Conservation (phyloP, 2,329 filamentous ascomycete species). For the Metarhizium album region DNA sequence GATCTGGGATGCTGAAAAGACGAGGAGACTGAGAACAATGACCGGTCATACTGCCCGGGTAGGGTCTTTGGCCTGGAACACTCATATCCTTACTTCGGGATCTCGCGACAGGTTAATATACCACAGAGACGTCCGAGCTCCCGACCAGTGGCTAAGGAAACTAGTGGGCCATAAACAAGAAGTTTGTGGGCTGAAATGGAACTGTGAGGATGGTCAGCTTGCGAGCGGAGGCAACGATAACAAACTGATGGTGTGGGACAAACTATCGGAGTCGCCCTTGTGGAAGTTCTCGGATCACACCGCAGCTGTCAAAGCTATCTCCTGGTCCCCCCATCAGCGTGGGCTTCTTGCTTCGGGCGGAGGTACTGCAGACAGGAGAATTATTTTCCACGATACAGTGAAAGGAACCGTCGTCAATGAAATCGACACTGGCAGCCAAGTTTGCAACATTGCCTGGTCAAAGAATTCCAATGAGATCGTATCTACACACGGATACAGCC, state of each 20-base stretch:
- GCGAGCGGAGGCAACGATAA: slow-evolving; percentile 97
- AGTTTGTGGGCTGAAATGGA: slow-evolving; percentile 94
- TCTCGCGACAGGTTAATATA: slow-evolving; percentile 90
- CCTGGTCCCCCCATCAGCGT: slow-evolving; percentile 94
- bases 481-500: slow-evolving; percentile 90
- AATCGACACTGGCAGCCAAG: slow-evolving; percentile 92
- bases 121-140: slow-evolving; percentile 87
- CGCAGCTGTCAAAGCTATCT: slow-evolving; percentile 92
- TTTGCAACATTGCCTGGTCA: slow-evolving; percentile 97
- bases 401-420: slow-evolving; percentile 74
- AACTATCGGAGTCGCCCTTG: slow-evolving; percentile 79
- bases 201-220: slow-evolving; percentile 87
- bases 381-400: slow-evolving; percentile 95
- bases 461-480: slow-evolving; percentile 98
- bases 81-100: slow-evolving; percentile 91
- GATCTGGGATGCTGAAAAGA: slow-evolving; percentile 91
- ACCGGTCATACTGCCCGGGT: slow-evolving; percentile 90
- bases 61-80: slow-evolving; percentile 93
- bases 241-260: slow-evolving; percentile 98
- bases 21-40: slow-evolving; percentile 84
- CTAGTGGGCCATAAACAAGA: slow-evolving; percentile 95
- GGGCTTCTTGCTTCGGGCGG: slow-evolving; percentile 91
- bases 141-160: slow-evolving; percentile 80
- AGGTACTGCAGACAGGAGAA: slow-evolving; percentile 88
- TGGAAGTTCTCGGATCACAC: slow-evolving; percentile 94